Percentiles rank a stretch among this genome's conserved stretches.
These are phyloP conservation scores for Fusarium dlaminii DNA, from an alignment of 2,329 filamentous ascomycete genomes.

Conservation along the genomic window DNA sequence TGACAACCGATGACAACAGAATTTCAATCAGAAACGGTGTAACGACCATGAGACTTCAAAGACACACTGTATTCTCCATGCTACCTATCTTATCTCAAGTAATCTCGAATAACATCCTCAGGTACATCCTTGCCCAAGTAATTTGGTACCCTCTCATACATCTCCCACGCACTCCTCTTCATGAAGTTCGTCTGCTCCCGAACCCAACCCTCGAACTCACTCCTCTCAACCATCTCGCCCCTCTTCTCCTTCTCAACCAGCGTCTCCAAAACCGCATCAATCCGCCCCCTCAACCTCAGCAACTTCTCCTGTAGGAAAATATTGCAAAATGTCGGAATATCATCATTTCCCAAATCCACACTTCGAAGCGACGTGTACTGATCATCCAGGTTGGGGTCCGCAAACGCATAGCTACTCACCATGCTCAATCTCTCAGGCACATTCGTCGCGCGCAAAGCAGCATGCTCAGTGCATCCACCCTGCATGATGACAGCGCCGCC, in stretches of 20 bases:
- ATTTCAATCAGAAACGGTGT: background rate
- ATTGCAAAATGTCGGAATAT: background rate
- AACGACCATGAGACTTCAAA: too few species aligned
- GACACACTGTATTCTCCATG: too few species aligned
- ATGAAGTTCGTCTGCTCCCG: background rate
- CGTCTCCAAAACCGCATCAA: background rate
- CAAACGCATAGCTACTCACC: background rate
- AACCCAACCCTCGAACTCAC: background rate
- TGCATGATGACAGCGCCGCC: slow-evolving; percentile 1
- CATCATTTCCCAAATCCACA: background rate
- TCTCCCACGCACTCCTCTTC: background rate
- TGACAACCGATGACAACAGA: fast-evolving
- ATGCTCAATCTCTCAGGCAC: background rate
- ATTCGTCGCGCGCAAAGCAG: background rate
- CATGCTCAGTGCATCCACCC: background rate
- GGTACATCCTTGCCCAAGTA: background rate
- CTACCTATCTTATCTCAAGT: background rate
- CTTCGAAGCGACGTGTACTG: background rate
- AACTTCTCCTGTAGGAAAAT: background rate
- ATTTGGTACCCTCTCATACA: background rate
- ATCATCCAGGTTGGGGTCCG: background rate
- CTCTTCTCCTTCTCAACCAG: background rate
- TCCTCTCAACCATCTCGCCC: background rate
- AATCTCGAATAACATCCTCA: background rate
- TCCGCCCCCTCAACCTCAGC: background rate